A percentile compares a stretch with the other conserved stretches of the same genome.
Evolutionary conservation across 352 stramenopile species (phyloP).

Genomic region (Phytophthora litchii): DNA sequence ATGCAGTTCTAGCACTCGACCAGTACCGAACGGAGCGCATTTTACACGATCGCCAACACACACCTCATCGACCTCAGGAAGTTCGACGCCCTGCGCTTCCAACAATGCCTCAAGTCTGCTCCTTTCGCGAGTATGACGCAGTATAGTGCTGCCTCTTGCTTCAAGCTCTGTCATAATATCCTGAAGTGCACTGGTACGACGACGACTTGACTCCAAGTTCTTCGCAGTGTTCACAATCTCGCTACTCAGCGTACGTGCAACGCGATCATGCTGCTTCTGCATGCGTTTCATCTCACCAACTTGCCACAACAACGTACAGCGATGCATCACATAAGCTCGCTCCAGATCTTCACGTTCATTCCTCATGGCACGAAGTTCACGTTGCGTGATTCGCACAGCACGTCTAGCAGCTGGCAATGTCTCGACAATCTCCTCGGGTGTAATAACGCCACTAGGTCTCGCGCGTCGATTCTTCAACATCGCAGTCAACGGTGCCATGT

Average conservation of each 20-base stretch:
- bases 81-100: constrained; percentile 40
- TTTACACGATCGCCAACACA: constrained; percentile 66
- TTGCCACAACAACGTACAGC: constrained; percentile 66
- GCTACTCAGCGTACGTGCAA: constrained; percentile 48
- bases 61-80: constrained; percentile 68
- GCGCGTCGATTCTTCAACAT: constrained; percentile 44
- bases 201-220: constrained; percentile 66
- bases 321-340: constrained; percentile 70
- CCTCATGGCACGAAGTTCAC: constrained; percentile 68
- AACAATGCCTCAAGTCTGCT: constrained; percentile 59
- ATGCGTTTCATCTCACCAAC: constrained; percentile 69
- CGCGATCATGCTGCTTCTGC: constrained; percentile 72
- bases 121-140: constrained; percentile 72
- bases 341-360: constrained; percentile 83
- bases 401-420: constrained; percentile 66
- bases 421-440: constrained; percentile 77
- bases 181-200: constrained; percentile 73
- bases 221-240: constrained; percentile 61
- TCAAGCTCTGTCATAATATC: constrained; percentile 86
- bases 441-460: constrained; percentile 55
- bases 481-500: constrained; percentile 27
- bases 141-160: constrained; percentile 50
- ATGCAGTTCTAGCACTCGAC: constrained; percentile 47
- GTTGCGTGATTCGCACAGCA: constrained; percentile 77
- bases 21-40: constrained; percentile 47